phyloP scores from a whole-genome alignment of 2,329 filamentous ascomycete species.

The Huntiella omanensis region DNA sequence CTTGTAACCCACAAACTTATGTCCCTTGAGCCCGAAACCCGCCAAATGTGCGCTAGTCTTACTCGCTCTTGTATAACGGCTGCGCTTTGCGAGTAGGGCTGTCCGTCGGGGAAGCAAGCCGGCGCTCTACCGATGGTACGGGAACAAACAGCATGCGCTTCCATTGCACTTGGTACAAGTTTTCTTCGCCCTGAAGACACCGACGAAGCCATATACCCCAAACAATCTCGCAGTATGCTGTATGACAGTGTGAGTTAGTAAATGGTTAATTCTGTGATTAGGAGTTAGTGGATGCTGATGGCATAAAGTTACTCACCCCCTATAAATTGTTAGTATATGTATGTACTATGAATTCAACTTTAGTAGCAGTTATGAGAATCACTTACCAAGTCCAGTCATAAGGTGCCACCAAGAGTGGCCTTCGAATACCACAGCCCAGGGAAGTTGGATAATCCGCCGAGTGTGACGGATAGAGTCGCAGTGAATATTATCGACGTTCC shows the following conservation, averaged over 20 bases:
- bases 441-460: conserved; percentile 51
- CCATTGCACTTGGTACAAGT: conserved; percentile 56
- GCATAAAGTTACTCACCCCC: not conserved
- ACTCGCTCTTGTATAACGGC: conserved; percentile 4
- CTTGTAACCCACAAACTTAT: too few species aligned
- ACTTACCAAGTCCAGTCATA: conserved; percentile 53
- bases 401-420: conserved; percentile 49
- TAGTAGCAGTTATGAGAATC: not conserved
- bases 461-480: conserved; percentile 46
- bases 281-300: not conserved
- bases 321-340: not conserved
- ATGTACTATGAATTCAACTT: not conserved
- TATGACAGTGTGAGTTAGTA: not conserved
- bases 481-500: conserved; percentile 63
- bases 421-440: conserved; percentile 57
- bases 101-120: not conserved
- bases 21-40: too few species aligned
- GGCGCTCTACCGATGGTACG: conserved; percentile 5
- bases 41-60: not conserved
- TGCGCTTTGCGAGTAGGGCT: too few species aligned
- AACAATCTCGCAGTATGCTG: conserved; percentile 62
- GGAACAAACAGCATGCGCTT: conserved; percentile 30
- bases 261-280: not conserved
- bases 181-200: conserved; percentile 53
- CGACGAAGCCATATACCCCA: conserved; percentile 72